Evolutionary conservation across 2,329 filamentous ascomycete genomes (phyloP).

Genomic region (Sphaceloma murrayae): DNA sequence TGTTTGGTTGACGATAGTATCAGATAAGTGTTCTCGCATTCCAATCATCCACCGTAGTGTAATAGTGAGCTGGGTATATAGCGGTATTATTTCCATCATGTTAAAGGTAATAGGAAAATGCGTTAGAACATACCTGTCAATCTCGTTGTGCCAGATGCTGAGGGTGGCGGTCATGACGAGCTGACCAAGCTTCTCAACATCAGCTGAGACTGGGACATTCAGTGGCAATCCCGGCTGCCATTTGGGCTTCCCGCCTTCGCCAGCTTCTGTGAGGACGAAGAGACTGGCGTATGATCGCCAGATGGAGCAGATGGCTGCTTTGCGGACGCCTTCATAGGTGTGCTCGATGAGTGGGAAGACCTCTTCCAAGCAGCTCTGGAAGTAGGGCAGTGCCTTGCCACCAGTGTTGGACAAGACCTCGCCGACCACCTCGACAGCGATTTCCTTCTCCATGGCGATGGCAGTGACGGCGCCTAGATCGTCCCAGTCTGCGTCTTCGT

Average conservation of each 20-base stretch:
- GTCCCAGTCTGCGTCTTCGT: slow-evolving; percentile 76
- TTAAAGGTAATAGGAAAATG: slow-evolving; percentile 22
- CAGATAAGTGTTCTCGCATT: slow-evolving; percentile 49
- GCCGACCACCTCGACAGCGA: slow-evolving; percentile 87
- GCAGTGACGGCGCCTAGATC: slow-evolving; percentile 77
- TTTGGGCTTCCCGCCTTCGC: slow-evolving; percentile 66
- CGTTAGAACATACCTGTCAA: slow-evolving; percentile 70
- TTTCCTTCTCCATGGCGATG: slow-evolving; percentile 91
- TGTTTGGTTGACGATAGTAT: slow-evolving; percentile 22
- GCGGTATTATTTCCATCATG: slow-evolving; percentile 82
- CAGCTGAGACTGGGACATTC: slow-evolving; percentile 65
- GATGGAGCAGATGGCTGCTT: slow-evolving; percentile 80
- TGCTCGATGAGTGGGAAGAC: slow-evolving; percentile 77
- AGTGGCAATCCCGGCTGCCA: slow-evolving; percentile 84
- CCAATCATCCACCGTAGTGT: slow-evolving; percentile 86
- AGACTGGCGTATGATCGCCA: slow-evolving; percentile 91
- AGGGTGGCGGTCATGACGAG: slow-evolving; percentile 78
- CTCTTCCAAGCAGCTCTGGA: slow-evolving; percentile 77
- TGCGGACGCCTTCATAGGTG: slow-evolving; percentile 84
- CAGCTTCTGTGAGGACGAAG: slow-evolving; percentile 61
- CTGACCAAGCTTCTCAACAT: slow-evolving; percentile 76
- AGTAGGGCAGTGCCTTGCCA: slow-evolving; percentile 68
- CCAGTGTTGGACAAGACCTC: slow-evolving; percentile 85
- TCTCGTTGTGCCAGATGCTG: slow-evolving; percentile 78
- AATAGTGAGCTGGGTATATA: slow-evolving; percentile 99